Percentiles rank a stretch among this genome's conserved stretches.
phyloP scores from a whole-genome alignment of 2,329 filamentous ascomycete genomes.

The Pseudogymnoascus sp. region DNA sequence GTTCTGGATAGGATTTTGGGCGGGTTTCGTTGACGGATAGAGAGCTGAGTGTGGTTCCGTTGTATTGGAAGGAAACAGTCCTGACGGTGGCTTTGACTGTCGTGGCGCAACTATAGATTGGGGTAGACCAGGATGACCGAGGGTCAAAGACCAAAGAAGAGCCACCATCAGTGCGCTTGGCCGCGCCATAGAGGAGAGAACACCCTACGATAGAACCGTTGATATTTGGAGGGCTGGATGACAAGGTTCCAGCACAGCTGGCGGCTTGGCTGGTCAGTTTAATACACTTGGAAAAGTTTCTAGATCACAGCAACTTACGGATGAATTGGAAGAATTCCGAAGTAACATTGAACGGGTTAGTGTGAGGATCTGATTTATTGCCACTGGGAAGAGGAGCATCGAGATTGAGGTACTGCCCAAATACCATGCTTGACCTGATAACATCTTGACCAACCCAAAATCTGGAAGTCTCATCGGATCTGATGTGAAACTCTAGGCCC shows the following conservation, averaged over 20 bases:
- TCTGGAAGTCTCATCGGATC: background rate
- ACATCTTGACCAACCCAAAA: background rate
- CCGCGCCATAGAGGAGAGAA: conserved; percentile 35
- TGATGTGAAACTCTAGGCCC: conserved; percentile 30
- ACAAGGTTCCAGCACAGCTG: conserved; percentile 29
- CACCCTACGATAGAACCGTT: conserved; percentile 36
- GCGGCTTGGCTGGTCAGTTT: conserved; percentile 12
- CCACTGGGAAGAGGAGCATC: background rate
- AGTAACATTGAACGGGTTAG: conserved; percentile 29
- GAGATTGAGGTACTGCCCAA: background rate
- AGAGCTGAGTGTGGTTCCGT: conserved; percentile 33
- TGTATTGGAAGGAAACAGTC: conserved; percentile 37
- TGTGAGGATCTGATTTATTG: conserved; percentile 15
- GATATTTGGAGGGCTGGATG: conserved; percentile 33
- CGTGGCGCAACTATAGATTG: conserved; percentile 39
- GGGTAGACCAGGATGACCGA: conserved; percentile 35
- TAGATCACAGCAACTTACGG: conserved; percentile 7
- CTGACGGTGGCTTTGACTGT: conserved; percentile 38
- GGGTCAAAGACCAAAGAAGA: conserved; percentile 33
- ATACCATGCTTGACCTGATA: background rate
- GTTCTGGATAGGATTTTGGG: conserved; percentile 27
- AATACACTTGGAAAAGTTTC: background rate
- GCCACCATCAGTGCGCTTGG: conserved; percentile 31
- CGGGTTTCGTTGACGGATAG: conserved; percentile 30
- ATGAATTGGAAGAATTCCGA: conserved; percentile 24